Evolutionary conservation across 2,329 filamentous ascomycete genomes (phyloP).

Genomic region (Myriangium duriaei): DNA sequence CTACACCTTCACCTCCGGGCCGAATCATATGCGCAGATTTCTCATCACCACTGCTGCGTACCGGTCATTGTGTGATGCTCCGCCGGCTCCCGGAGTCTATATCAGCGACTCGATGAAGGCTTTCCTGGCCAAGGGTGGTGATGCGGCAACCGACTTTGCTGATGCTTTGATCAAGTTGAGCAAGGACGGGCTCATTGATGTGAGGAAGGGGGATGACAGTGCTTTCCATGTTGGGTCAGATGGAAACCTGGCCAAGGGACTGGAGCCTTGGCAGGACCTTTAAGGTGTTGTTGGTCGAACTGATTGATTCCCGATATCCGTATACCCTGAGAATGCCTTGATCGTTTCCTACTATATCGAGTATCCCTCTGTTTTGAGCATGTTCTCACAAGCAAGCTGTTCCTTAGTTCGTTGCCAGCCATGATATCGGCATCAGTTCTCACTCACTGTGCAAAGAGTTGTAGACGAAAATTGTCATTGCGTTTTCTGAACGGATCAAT

Average conservation of each 20-base stretch:
- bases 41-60: slow-evolving; percentile 22
- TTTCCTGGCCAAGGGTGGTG: slow-evolving; percentile 17
- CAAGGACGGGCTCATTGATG: slow-evolving; percentile 18
- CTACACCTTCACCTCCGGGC: slow-evolving; percentile 18
- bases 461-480: too few relatives aligned
- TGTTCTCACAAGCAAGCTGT: too few relatives aligned
- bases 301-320: too few relatives aligned
- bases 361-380: too few relatives aligned
- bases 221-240: slow-evolving; percentile 21
- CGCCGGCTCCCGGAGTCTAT: slow-evolving; percentile 11
- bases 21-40: slow-evolving; percentile 22
- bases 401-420: too few relatives aligned
- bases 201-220: slow-evolving; percentile 19
- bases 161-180: slow-evolving; percentile 18
- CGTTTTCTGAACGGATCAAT: too few relatives aligned
- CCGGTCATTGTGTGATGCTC: slow-evolving; percentile 17
- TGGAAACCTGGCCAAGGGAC: slow-evolving; percentile 9
- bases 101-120: slow-evolving; percentile 18
- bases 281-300: too few relatives aligned
- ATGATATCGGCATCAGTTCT: too few relatives aligned
- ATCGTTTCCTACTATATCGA: too few relatives aligned
- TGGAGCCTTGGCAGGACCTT: slow-evolving; percentile 11
- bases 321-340: too few relatives aligned
- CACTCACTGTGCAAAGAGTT: too few relatives aligned
- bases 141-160: slow-evolving; percentile 20